Evolutionary conservation across 768 basidiomycete species (phyloP).

Genomic region (Tricholoma hemisulphureum): DNA sequence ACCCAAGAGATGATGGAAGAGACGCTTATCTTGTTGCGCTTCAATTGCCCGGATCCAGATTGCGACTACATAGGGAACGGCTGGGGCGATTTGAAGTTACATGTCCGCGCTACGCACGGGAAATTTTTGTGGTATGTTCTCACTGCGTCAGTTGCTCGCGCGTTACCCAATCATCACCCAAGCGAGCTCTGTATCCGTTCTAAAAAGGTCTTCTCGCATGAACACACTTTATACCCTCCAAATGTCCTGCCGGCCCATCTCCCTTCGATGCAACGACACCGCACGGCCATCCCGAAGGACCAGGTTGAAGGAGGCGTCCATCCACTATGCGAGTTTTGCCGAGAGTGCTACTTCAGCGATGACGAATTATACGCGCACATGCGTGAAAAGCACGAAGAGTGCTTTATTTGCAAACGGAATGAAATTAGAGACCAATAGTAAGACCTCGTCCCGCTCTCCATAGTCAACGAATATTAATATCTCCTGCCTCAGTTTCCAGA

Average conservation of each 20-base stretch:
- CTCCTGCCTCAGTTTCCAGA: slow-evolving; percentile 57
- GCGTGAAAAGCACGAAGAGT: slow-evolving; percentile 93
- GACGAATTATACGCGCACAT: slow-evolving; percentile 94
- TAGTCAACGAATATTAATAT: background rate
- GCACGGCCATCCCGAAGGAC: slow-evolving; percentile 44
- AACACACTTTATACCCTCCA: slow-evolving; percentile 80
- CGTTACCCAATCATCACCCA: background rate
- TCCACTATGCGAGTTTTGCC: slow-evolving; percentile 84
- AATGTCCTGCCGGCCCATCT: slow-evolving; percentile 66
- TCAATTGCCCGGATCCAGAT: slow-evolving; percentile 85
- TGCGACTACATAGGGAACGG: slow-evolving; percentile 85
- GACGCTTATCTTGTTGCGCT: slow-evolving; percentile 83
- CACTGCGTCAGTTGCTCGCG: background rate
- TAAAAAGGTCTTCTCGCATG: slow-evolving; percentile 96
- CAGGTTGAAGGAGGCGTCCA: slow-evolving; percentile 70
- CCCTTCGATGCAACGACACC: slow-evolving; percentile 59
- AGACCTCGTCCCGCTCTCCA: slow-evolving; percentile 29
- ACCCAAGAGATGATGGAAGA: slow-evolving; percentile 94
- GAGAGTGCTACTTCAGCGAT: slow-evolving; percentile 89
- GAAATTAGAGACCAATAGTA: slow-evolving; percentile 85
- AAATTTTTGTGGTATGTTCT: slow-evolving; percentile 74
- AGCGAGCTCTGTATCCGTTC: slow-evolving; percentile 85
- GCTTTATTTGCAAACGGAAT: slow-evolving; percentile 87
- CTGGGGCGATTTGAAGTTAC: slow-evolving; percentile 88
- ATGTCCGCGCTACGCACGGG: slow-evolving; percentile 73